phyloP scores from a whole-genome alignment of 495 filamentous ascomycete genomes.

The Annulohypoxylon moriforme region DNA sequence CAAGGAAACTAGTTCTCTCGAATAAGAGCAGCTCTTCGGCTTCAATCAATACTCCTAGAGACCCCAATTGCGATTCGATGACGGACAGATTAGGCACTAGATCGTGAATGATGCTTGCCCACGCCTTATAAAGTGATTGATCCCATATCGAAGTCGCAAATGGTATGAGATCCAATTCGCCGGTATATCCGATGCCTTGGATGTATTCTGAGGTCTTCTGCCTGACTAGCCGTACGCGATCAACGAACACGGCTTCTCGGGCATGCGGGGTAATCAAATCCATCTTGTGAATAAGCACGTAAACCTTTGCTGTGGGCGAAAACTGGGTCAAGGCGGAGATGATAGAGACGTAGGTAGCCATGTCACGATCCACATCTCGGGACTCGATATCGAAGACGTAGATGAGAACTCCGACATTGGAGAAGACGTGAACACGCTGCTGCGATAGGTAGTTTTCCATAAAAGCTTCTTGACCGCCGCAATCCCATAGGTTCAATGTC shows the following conservation, averaged over 20 bases:
- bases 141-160: slow-evolving; percentile 99
- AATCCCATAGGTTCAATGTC: slow-evolving; percentile 98
- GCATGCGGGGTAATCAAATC: slow-evolving; percentile 88
- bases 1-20: slow-evolving; percentile 94
- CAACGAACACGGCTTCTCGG: slow-evolving; percentile 82
- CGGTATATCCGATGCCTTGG: slow-evolving; percentile 50
- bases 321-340: slow-evolving; percentile 86
- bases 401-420: slow-evolving; percentile 94
- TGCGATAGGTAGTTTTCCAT: slow-evolving; percentile 97
- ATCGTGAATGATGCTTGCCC: slow-evolving; percentile 96
- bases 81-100: slow-evolving; percentile 92
- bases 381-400: slow-evolving; percentile 99
- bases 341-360: slow-evolving; percentile 87
- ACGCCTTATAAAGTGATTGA: slow-evolving; percentile 96
- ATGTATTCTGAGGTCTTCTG: slow-evolving; percentile 78
- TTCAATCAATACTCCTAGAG: slow-evolving; percentile 82
- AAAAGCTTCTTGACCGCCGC: slow-evolving; percentile 97
- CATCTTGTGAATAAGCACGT: slow-evolving; percentile 97
- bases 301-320: slow-evolving; percentile 84
- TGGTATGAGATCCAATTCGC: slow-evolving; percentile 68
- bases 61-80: slow-evolving; percentile 84
- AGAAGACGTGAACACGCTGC: slow-evolving; percentile 95
- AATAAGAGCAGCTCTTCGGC: slow-evolving; percentile 96
- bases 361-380: slow-evolving; percentile 88
- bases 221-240: slow-evolving; percentile 77